Evolutionary conservation across 345 rosid genomes (phyloP), one percentile per base, ranked within the genome.

Genomic region (Gossypium turneri): DNA sequence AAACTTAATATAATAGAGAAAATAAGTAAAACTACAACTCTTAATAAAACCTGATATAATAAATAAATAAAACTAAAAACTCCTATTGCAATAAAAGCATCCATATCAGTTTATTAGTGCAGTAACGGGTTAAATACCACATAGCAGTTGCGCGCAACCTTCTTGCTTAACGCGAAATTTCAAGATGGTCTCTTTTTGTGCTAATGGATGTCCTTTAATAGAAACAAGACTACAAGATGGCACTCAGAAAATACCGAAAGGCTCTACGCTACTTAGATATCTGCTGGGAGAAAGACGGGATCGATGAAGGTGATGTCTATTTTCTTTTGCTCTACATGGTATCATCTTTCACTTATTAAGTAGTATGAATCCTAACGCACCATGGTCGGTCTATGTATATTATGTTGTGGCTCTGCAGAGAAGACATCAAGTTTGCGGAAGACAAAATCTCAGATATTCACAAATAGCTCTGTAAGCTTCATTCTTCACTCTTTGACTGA

Each of bases 211-310:
- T 13, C 25, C 45, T 16, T 34, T 63, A 22, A 51, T 73, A 95
- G 99, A 95, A 90, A 82, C 92, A 86, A 85, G 96, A 93, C 79
- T 90, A 86, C 70, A 90, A 91, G 86, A 95, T 91, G 99, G 99
- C 99, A 51, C 93, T 91, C 0, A 84, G 82, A 83, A 96, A 96
- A 86, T 93, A 96, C 75, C 88, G 94, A 29, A 95, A 95, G 87
- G 94, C 92, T 67, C 73, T 95, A 59, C 90, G 92, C 7, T 93
- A 90, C 77, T 82, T 96, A 76, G 98, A 96, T 81, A 84, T 89
- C 75, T 90, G 97, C 87, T 96, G 98, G 99, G 98, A 93, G 90
- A 89, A 96, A 78, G 94, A 93, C 2, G 97, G 90, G 74, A 96
- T 93, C 59, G 95, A 96, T 63, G 92, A 90, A 87, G 98, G 99